A percentile compares a stretch with the other conserved stretches of the same genome.
Evolutionary conservation across 805 yeast species (phyloP).

Genomic region (Maudiozyma bulderi): DNA sequence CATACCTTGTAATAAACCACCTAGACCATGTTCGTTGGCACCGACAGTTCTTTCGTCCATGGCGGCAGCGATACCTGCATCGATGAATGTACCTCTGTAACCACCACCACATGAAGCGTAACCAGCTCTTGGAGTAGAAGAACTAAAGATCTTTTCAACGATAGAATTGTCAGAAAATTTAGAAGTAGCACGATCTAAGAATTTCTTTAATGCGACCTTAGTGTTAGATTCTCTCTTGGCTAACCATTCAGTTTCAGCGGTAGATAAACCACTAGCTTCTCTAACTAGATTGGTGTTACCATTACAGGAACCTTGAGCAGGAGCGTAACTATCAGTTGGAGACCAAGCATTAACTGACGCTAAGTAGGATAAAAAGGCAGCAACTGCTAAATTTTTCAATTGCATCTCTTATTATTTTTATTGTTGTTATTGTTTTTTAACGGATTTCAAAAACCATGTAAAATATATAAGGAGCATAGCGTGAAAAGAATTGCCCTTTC

Average conservation of each 20-base stretch:
- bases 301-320: constrained; percentile 48
- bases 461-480: not conserved
- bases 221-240: constrained; percentile 36
- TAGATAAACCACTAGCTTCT: constrained; percentile 36
- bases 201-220: constrained; percentile 35
- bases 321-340: constrained; percentile 50
- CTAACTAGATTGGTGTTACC: constrained; percentile 31
- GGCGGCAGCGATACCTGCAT: constrained; percentile 81
- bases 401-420: not conserved
- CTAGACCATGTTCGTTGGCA: constrained; percentile 49
- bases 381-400: not conserved
- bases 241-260: constrained; percentile 43
- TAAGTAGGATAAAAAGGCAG: not conserved
- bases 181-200: constrained; percentile 33
- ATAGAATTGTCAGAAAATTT: constrained; percentile 14
- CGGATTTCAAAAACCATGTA: not conserved
- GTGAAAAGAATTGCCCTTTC: too few relatives aligned
- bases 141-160: constrained; percentile 14
- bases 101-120: constrained; percentile 80
- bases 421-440: not conserved
- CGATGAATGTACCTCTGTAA: constrained; percentile 76
- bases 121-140: constrained; percentile 37
- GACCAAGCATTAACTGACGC: constrained; percentile 13
- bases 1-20: constrained; percentile 63
- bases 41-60: constrained; percentile 64